A percentile compares a stretch with the other conserved stretches of the same genome.
These are phyloP conservation scores for Rhizophagus clarus DNA, from an alignment of 192 early-diverging fungal species.

Conservation along the genomic window DNA sequence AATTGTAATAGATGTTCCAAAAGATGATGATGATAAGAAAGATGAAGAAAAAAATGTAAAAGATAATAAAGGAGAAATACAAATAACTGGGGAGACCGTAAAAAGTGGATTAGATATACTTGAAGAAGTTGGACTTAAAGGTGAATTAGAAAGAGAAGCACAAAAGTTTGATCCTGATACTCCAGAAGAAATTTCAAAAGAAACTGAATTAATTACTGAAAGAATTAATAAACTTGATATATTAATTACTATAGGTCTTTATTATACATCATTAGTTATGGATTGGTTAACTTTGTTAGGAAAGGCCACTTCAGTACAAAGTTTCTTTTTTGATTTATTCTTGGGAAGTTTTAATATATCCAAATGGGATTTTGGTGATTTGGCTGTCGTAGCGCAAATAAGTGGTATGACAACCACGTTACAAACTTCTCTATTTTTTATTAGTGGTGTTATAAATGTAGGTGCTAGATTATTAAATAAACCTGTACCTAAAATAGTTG, in stretches of 20 bases:
- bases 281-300: slow-evolving; percentile 23
- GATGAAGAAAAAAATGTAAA: neutral
- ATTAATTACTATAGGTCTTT: slow-evolving; percentile 2
- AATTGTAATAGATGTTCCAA: neutral
- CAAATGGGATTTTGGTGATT: slow-evolving; percentile 10
- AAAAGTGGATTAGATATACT: neutral
- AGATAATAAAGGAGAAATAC: neutral
- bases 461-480: neutral
- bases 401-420: neutral
- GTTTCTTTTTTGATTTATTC: slow-evolving; percentile 9
- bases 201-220: neutral
- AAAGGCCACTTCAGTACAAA: neutral
- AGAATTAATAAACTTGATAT: slow-evolving; percentile 11
- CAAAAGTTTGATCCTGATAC: neutral
- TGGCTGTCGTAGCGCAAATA: neutral
- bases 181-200: neutral
- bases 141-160: neutral
- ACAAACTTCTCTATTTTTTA: slow-evolving; percentile 4
- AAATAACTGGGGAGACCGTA: neutral
- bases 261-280: slow-evolving; percentile 11
- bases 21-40: neutral
- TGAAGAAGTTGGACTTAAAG: neutral
- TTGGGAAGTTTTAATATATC: neutral
- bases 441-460: neutral
- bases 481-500: neutral